Percentiles rank a stretch among this genome's conserved stretches.
Evolutionary conservation across 2,329 filamentous ascomycete genomes (phyloP).

Genomic region (Alternaria sp.): DNA sequence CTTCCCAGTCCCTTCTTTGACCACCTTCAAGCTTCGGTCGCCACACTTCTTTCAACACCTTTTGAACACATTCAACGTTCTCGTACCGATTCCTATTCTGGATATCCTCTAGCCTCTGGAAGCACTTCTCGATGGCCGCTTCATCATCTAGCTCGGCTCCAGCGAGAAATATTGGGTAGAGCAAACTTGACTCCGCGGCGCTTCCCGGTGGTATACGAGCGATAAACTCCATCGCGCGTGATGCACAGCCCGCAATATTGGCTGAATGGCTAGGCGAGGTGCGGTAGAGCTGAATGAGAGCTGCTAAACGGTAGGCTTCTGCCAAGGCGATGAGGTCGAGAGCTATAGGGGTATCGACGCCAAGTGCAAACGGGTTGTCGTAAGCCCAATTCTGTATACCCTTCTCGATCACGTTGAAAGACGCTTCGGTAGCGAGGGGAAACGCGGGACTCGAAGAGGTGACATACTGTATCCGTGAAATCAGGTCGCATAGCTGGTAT

Average conservation of each 20-base stretch:
- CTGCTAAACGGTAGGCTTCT: constrained; percentile 43
- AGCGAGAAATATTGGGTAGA: constrained; percentile 47
- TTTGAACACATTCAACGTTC: constrained; percentile 42
- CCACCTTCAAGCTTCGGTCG: constrained; percentile 37
- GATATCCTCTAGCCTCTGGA: constrained; percentile 38
- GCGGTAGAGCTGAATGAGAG: constrained; percentile 45
- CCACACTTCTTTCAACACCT: constrained; percentile 47
- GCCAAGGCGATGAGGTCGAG: constrained; percentile 46
- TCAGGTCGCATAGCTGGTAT: constrained; percentile 43
- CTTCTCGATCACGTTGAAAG: constrained; percentile 39
- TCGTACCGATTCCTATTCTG: constrained; percentile 45
- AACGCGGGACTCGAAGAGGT: constrained; percentile 41
- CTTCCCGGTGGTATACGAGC: constrained; percentile 43
- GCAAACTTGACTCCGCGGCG: constrained; percentile 42
- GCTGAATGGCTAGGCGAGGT: constrained; percentile 32
- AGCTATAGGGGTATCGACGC: constrained; percentile 39
- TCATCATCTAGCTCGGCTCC: constrained; percentile 42
- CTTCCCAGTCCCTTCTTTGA: constrained; percentile 42
- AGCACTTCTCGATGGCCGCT: constrained; percentile 37
- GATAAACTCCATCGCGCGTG: constrained; percentile 44
- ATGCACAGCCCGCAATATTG: constrained; percentile 37
- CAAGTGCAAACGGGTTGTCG: constrained; percentile 38
- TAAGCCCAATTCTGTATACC: constrained; percentile 44
- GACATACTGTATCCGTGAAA: constrained; percentile 44
- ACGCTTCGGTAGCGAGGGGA: constrained; percentile 40